Conservation (phyloP, 768 basidiomycete species). For the Calocera cornea region DNA sequence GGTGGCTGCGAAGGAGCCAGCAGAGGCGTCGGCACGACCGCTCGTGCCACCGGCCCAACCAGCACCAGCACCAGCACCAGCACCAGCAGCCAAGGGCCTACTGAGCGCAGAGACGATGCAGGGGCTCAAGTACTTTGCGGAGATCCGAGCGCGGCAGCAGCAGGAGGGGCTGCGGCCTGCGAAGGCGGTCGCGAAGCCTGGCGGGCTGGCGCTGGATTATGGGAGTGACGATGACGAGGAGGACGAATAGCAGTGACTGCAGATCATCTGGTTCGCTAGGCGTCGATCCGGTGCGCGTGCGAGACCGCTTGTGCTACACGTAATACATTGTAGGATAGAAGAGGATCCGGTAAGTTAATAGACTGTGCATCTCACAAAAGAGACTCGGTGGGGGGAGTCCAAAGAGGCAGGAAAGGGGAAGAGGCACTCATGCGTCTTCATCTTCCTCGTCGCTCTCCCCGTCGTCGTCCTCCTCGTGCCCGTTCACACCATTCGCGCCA, state of each 20-base stretch:
- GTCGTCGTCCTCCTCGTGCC: neutral
- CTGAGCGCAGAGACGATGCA: slow-evolving; percentile 76
- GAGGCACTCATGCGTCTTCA: neutral
- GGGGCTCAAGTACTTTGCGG: slow-evolving; percentile 80
- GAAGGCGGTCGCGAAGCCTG: slow-evolving; percentile 19
- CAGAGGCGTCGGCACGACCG: slow-evolving; percentile 15
- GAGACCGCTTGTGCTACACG: too few species aligned
- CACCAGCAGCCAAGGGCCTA: slow-evolving; percentile 33
- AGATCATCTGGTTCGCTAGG: neutral
- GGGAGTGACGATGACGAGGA: slow-evolving; percentile 57
- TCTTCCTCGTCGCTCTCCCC: neutral
- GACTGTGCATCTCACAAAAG: neutral
- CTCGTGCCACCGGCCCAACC: slow-evolving; percentile 22
- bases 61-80: slow-evolving; percentile 23
- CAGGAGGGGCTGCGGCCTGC: slow-evolving; percentile 21
- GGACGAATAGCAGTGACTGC: slow-evolving; percentile 1
- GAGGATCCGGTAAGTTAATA: neutral
- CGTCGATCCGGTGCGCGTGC: too few species aligned
- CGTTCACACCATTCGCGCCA: too few species aligned
- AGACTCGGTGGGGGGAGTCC: neutral
- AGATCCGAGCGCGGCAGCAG: slow-evolving; percentile 60
- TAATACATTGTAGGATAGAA: slow-evolving; percentile 2
- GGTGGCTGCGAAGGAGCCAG: too few species aligned
- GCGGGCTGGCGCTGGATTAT: slow-evolving; percentile 53
- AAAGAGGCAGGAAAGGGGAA: neutral